A percentile compares a stretch with the other conserved stretches of the same genome.
Conservation (phyloP, 2,329 filamentous ascomycete genomes). For the Sporothrix luriei region DNA sequence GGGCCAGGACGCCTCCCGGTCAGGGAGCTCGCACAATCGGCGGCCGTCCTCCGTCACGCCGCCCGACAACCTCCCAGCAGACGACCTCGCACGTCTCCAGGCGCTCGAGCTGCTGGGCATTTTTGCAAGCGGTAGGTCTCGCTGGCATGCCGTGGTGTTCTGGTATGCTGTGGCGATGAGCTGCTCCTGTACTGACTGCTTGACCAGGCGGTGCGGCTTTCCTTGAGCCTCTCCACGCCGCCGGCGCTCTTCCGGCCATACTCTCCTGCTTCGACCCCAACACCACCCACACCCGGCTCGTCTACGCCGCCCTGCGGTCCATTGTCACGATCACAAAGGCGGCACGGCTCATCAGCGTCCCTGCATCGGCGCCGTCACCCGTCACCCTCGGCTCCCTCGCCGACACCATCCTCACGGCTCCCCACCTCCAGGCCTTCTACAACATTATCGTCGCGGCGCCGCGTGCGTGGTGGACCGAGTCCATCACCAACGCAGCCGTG, state of each 20-base stretch:
- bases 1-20: conserved; percentile 35
- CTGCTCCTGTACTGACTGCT: background rate
- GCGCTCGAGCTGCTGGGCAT: conserved; percentile 83
- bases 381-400: conserved; percentile 58
- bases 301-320: conserved; percentile 72
- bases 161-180: background rate
- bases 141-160: too few relatives aligned
- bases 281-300: conserved; percentile 65
- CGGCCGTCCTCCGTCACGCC: conserved; percentile 35
- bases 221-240: conserved; percentile 71
- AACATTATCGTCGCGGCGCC: conserved; percentile 66
- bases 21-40: conserved; percentile 41
- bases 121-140: conserved; percentile 72
- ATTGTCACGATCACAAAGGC: conserved; percentile 72
- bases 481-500: conserved; percentile 54
- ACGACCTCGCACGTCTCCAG: conserved; percentile 72
- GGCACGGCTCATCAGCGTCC: conserved; percentile 40
- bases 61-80: conserved; percentile 54
- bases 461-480: conserved; percentile 50
- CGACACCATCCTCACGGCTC: conserved; percentile 64
- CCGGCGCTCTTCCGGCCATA: conserved; percentile 68
- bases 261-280: conserved; percentile 68
- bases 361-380: conserved; percentile 46
- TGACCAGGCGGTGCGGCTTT: conserved; percentile 74
- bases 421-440: conserved; percentile 64